Base-by-base conservation (phyloP, 305 asterid species). In the Solanum chacoense region DNA sequence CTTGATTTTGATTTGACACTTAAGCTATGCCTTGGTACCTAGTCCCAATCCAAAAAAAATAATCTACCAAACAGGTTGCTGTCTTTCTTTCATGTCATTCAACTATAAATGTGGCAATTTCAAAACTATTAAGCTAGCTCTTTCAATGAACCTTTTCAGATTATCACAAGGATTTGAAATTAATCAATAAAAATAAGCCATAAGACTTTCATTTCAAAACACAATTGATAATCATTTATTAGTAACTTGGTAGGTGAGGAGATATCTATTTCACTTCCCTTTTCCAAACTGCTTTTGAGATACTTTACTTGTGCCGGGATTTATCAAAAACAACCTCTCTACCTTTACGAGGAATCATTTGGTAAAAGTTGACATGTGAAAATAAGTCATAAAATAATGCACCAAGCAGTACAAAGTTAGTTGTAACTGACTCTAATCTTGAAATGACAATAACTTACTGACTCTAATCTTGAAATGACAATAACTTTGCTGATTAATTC, bases 1-100 rank as follows among this genome's bases (percentile, higher is more conserved):
- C 80, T 20, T 67, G 84, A 5, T n/a, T 36, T 85, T 86, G 85
- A 88, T 81, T 50, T 38, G 75, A 90, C 90, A 83, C 59, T 12
- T 16, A 31, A 91, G 29, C 92, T 85, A 50, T 37, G 59, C 74
- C 38, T 84, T 72, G 92, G 89, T 91, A 78, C 50, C 75, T 40
- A 32, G 91, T 90, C 91, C 35, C 79, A 79, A 69, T 91, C 92
- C 77, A 12, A 71, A 34, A 34, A 7, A 5, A 75, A 29, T 7
- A 7, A 7, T 26, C 8, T 16, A 29, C 63, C 20, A 6, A 50
- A 45, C 40, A 45, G 11, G 73, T 83, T 83, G 8, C 22, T 31
- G n/a, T 31, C n/a, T 31, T 20, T 31, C 22, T 50, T 20, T 83
- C 22, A 50, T 20, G 87, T 20, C 22, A 31, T 81, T 29, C 29